Base-by-base conservation (phyloP, 2,329 filamentous ascomycete genomes). In the Teratosphaeria gauchensis region DNA sequence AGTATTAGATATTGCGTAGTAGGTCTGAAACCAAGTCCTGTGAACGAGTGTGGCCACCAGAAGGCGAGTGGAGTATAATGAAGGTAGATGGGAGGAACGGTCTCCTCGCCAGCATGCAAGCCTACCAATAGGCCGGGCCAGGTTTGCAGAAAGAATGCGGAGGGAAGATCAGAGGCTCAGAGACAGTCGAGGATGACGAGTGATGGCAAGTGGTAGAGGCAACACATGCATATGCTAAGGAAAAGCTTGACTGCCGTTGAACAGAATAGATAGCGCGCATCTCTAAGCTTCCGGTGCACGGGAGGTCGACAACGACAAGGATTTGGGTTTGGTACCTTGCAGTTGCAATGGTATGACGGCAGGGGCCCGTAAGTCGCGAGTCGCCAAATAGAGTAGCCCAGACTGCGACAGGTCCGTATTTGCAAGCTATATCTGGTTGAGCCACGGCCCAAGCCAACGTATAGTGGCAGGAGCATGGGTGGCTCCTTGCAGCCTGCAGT, bases 201-300 rank as follows among this genome's bases (percentile, higher is more conserved):
- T 51, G 33, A 35, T 30, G 12, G 28, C 14, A 21, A 35, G 58
- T 31, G n/a, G 53, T 54, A 32, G 38, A 57, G 61, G 52, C 55
- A 55, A 51, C 33, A 35, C 33, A 24, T 56, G 38, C 35, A 53
- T 42, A 12, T 58, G 56, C 56, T 59, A 54, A 60, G 21, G 35
- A 58, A 59, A 62, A 61, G 62, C 63, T 60, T 62, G 59, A 58
- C 56, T 51, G 62, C 53, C 59, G 61, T 62, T 60, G 62, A 53
- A 55, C 54, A 57, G 58, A 56, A 54, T 55, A 57, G 58, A 63
- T 60, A 58, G 58, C 54, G 54, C 59, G 31, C 48, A 56, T 35
- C 35, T 42, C 35, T 42, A 42, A 48, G 42, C 42, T 24, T 48
- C 42, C 19, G 55, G 48, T 35, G 42, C 46, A 48, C 51, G 51